Percentiles rank a stretch among this genome's conserved stretches.
These are phyloP conservation scores for Xylariaceae sp. DNA, from an alignment of 2,329 filamentous ascomycete genomes.

Conservation along the genomic window DNA sequence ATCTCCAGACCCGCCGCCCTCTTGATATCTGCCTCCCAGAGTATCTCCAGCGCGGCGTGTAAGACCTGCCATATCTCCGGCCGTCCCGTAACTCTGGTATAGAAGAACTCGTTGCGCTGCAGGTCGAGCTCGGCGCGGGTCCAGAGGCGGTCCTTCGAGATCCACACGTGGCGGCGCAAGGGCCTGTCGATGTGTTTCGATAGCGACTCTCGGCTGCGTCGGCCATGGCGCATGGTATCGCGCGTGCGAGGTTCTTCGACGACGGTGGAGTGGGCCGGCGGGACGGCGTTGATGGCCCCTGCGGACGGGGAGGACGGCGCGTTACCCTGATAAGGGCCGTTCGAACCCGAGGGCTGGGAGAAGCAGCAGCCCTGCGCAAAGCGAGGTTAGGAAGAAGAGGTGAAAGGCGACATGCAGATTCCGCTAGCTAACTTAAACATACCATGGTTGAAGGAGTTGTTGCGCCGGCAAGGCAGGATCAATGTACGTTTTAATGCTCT, in stretches of 20 bases:
- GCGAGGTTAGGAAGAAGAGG: constrained; percentile 4
- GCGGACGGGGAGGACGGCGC: constrained; percentile 43
- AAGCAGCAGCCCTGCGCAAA: constrained; percentile 52
- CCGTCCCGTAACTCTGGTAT: constrained; percentile 75
- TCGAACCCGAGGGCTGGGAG: constrained; percentile 46
- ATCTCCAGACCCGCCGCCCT: constrained; percentile 20
- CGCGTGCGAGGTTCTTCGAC: constrained; percentile 24
- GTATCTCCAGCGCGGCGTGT: constrained; percentile 58
- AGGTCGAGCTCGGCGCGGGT: constrained; percentile 61
- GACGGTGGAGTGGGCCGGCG: constrained; percentile 30
- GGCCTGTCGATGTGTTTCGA: constrained; percentile 66
- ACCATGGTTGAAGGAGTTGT: not conserved
- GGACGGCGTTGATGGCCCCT: constrained; percentile 48
- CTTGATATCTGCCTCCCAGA: constrained; percentile 51
- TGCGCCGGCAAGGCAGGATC: not conserved
- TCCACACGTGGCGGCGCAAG: constrained; percentile 61
- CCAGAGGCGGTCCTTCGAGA: constrained; percentile 59
- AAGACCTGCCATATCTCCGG: constrained; percentile 77
- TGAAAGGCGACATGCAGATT: not conserved
- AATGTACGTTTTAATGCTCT: too few relatives aligned
- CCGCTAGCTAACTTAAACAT: too few relatives aligned
- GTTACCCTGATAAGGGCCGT: constrained; percentile 47
- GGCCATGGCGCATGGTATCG: constrained; percentile 14
- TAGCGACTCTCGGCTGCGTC: constrained; percentile 38
- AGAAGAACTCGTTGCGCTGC: constrained; percentile 81